Conservation (phyloP, 331 rosid species). For the Quercus tomentella region DNA sequence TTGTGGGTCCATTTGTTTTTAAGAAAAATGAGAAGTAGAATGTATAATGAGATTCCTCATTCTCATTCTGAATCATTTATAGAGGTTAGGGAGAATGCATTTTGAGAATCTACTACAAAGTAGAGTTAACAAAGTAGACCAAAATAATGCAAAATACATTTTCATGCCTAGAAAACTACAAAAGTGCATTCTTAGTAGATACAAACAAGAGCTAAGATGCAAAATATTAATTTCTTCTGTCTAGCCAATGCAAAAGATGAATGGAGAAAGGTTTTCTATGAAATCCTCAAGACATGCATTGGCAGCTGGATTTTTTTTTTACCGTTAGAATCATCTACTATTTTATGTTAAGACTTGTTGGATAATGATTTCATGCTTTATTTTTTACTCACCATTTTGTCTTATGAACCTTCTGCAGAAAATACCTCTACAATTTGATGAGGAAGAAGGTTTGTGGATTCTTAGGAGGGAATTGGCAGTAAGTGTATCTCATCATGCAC, state of each 20-base stretch:
- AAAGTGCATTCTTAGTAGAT: too few species aligned
- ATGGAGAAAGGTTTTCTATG: neutral
- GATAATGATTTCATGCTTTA: neutral
- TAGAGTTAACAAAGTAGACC: too few species aligned
- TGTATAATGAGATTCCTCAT: too few species aligned
- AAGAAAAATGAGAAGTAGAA: too few species aligned
- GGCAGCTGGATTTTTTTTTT: neutral
- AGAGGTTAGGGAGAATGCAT: too few species aligned
- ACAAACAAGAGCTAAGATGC: neutral
- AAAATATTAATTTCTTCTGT: neutral
- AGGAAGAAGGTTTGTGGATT: conserved; percentile 60
- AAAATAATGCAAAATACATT: too few species aligned
- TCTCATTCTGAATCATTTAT: too few species aligned
- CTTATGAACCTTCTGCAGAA: conserved; percentile 56
- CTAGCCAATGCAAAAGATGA: neutral
- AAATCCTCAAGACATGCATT: neutral
- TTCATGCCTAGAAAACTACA: too few species aligned
- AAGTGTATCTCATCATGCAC: conserved; percentile 21
- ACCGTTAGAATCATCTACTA: neutral
- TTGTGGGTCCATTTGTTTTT: too few species aligned
- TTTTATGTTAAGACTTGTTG: neutral
- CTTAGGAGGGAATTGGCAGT: conserved; percentile 80
- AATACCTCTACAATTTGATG: conserved; percentile 53
- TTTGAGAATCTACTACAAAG: too few species aligned
- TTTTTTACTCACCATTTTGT: conserved; percentile 7